phyloP scores from a whole-genome alignment of 176 grass and related monocot genomes.

The Tuctoria greenei region DNA sequence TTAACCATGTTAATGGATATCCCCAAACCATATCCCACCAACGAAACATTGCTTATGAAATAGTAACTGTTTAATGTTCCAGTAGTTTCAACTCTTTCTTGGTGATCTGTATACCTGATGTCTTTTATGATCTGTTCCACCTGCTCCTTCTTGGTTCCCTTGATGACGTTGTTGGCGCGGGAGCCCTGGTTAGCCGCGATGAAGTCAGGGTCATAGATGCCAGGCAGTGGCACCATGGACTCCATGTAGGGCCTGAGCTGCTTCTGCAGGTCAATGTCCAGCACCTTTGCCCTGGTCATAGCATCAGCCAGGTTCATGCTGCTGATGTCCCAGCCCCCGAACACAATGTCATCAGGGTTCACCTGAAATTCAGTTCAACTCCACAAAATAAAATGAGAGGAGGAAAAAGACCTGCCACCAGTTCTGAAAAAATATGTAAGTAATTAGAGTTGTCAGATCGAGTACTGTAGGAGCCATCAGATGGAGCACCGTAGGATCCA shows the following conservation, averaged over 20 bases:
- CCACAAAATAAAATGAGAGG: background rate
- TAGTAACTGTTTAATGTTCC: background rate
- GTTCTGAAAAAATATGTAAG: background rate
- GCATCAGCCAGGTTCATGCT: constrained; percentile 93
- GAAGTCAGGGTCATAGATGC: constrained; percentile 86
- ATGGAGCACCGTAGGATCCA: background rate
- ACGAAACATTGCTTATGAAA: background rate
- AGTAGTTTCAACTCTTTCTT: constrained; percentile 19
- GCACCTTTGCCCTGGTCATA: constrained; percentile 91
- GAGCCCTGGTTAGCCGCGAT: constrained; percentile 86
- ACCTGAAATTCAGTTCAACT: constrained; percentile 46
- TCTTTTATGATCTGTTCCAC: constrained; percentile 86
- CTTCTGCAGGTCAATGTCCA: constrained; percentile 98
- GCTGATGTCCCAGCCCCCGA: constrained; percentile 97
- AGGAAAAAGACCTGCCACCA: background rate
- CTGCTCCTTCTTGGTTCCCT: constrained; percentile 86
- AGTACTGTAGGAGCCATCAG: background rate
- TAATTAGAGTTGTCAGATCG: background rate
- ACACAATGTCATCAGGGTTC: constrained; percentile 89
- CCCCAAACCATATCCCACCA: background rate
- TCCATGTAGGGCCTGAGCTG: constrained; percentile 98
- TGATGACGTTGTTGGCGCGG: constrained; percentile 64
- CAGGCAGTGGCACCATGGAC: constrained; percentile 80
- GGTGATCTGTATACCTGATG: constrained; percentile 70
- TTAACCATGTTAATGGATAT: constrained; percentile 2